Evolutionary conservation across 2,329 filamentous ascomycete genomes (phyloP).

Genomic region (Hymenoscyphus albidus): DNA sequence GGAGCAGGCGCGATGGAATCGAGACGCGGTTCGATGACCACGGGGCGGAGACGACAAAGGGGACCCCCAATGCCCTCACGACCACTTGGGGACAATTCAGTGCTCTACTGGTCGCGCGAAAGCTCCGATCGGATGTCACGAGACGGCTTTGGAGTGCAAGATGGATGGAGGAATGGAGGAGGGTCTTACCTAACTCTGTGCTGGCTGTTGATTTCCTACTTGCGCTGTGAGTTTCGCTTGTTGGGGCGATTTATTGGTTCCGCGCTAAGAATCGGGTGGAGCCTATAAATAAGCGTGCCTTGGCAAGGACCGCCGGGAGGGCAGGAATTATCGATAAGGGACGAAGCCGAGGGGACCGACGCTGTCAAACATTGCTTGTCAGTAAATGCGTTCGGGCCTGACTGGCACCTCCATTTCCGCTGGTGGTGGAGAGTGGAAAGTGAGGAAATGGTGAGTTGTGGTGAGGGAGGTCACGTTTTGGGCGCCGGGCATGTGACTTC

Average conservation of each 20-base stretch:
- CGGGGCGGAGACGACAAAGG: constrained; percentile 20
- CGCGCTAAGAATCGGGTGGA: constrained; percentile 13
- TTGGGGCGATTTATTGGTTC: background rate
- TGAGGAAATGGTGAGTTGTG: background rate
- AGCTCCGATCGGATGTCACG: constrained; percentile 28
- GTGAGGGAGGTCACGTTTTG: constrained; percentile 1
- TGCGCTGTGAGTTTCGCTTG: constrained; percentile 9
- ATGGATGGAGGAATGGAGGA: constrained; percentile 27
- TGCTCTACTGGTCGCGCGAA: constrained; percentile 13
- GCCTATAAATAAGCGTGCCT: constrained; percentile 3
- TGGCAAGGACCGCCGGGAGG: background rate
- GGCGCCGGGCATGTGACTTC: background rate
- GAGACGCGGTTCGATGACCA: constrained; percentile 28
- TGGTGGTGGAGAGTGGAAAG: background rate
- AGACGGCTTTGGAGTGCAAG: constrained; percentile 23
- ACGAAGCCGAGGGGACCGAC: background rate
- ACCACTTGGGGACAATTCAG: constrained; percentile 15
- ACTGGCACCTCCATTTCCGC: constrained; percentile 1
- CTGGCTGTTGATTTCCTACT: constrained; percentile 20
- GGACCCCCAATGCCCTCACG: constrained; percentile 21
- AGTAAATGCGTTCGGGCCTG: constrained; percentile 6
- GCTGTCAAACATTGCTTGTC: constrained; percentile 10
- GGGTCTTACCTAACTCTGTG: constrained; percentile 35
- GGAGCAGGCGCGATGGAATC: constrained; percentile 31
- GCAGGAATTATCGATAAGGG: constrained; percentile 4